These are phyloP conservation scores for Plicaturopsis crispa DNA, from an alignment of 768 basidiomycete genomes.

Conservation along the genomic window DNA sequence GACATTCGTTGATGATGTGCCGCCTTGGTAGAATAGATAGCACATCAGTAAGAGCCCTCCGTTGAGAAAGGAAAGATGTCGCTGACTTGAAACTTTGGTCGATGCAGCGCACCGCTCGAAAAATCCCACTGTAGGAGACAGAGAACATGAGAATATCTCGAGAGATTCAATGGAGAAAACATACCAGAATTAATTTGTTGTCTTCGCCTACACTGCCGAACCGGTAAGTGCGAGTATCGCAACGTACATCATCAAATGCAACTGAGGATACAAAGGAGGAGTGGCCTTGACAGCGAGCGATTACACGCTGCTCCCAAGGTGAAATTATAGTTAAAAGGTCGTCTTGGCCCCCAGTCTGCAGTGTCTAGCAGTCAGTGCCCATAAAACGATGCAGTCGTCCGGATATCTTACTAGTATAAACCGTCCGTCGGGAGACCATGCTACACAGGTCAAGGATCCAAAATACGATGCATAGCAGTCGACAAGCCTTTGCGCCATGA, in stretches of 20 bases:
- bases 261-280: conserved; percentile 88
- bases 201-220: conserved; percentile 98
- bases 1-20: conserved; percentile 70
- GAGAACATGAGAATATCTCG: too few species aligned
- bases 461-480: conserved; percentile 96
- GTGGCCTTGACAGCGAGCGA: conserved; percentile 96
- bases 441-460: conserved; percentile 80
- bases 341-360: conserved; percentile 92
- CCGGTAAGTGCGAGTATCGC: conserved; percentile 85
- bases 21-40: conserved; percentile 21
- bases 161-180: too few species aligned
- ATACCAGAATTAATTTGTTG: conserved; percentile 84
- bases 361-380: conserved; percentile 3
- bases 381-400: conserved; percentile 1
- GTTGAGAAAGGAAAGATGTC: not conserved
- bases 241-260: conserved; percentile 84
- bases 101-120: conserved; percentile 82
- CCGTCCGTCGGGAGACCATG: conserved; percentile 94
- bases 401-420: conserved; percentile 64
- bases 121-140: conserved; percentile 75
- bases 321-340: conserved; percentile 93
- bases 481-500: conserved; percentile 57
- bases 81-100: conserved; percentile 66
- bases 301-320: conserved; percentile 87
- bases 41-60: not conserved